Base-by-base conservation (phyloP, 306 rosid genomes). In the Neltuma alba region DNA sequence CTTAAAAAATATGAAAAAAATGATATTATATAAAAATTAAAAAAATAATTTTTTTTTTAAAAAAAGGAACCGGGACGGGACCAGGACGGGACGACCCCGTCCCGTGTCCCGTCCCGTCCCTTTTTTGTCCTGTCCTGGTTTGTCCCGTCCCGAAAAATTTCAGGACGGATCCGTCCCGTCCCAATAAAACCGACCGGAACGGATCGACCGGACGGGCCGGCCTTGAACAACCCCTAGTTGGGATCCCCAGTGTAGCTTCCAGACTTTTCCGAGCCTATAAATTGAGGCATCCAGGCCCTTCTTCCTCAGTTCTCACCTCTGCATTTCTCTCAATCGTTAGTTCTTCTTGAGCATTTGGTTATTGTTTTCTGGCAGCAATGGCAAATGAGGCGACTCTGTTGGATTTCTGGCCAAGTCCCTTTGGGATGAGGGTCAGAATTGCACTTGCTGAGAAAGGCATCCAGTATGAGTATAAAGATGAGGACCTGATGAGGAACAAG, bases 401-500 rank as follows among this genome's bases (percentile, higher is more conserved):
- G 33, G 31, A 23, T 23, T 55, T 55, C 62, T 23, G 62, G 62
- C 62, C 62, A 55, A 55, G 62, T 11, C 14, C 31, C 11, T 55
- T 55, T 23, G 62, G 62, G 33, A 55, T 55, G 15, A 55, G 62
- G 62, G 16, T 23, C 13, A 9, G 62, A 55, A 55, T 55, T 8
- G 62, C 62, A 3, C 62, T 55, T 55, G 62, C 33, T 12, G 34
- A 54, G 9, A 54, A 54, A 25, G 28, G 60, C 7, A 21, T 54
- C 27, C 21, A 54, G 60, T 54, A 54, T 21, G 60, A n/a, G 60
- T 54, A 54, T 45, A 67, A 5, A 23, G 48, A 38, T 3, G 45
- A 67, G 72, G 7, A 67, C 72, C 40, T 38, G 44, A n/a, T n/a
- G n/a, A 72, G 21, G 28, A 21, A 54, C 28, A 54, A 54, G 60